Conservation (phyloP, 306 rosid species). For the cucumber (Cucumis sativus) region DNA sequence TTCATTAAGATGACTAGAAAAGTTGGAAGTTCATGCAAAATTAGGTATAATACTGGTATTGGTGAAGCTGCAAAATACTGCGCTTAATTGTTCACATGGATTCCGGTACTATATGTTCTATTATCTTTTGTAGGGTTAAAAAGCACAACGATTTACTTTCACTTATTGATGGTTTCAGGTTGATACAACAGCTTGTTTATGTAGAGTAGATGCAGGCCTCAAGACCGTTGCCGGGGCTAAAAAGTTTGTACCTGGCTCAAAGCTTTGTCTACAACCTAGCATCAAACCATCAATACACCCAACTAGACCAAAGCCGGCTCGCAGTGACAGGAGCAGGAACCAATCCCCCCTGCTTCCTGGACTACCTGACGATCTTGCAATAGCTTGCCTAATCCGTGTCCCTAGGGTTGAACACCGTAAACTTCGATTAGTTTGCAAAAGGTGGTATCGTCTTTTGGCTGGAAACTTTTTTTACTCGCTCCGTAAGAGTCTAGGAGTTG, state of each 20-base stretch:
- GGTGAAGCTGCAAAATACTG: not conserved
- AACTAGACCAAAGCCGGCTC: slow-evolving; percentile 41
- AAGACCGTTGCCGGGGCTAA: slow-evolving; percentile 95
- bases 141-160: not conserved
- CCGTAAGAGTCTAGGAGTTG: slow-evolving; percentile 92
- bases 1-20: not conserved
- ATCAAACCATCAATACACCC: slow-evolving; percentile 78
- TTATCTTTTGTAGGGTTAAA: not conserved
- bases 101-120: not conserved
- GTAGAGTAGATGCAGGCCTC: slow-evolving; percentile 90
- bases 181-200: slow-evolving; percentile 91
- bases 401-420: slow-evolving; percentile 87
- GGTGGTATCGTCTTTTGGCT: slow-evolving; percentile 79
- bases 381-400: slow-evolving; percentile 91
- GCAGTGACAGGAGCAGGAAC: slow-evolving; percentile 69
- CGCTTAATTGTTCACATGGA: not conserved
- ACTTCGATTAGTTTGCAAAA: slow-evolving; percentile 88
- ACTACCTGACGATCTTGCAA: slow-evolving; percentile 98
- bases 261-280: slow-evolving; percentile 90
- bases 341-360: slow-evolving; percentile 97
- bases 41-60: not conserved
- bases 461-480: slow-evolving; percentile 96
- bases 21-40: not conserved
- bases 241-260: slow-evolving; percentile 91
- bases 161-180: slow-evolving; percentile 39